Base-by-base conservation (phyloP, 768 basidiomycete genomes). In the Suillus subalutaceus region DNA sequence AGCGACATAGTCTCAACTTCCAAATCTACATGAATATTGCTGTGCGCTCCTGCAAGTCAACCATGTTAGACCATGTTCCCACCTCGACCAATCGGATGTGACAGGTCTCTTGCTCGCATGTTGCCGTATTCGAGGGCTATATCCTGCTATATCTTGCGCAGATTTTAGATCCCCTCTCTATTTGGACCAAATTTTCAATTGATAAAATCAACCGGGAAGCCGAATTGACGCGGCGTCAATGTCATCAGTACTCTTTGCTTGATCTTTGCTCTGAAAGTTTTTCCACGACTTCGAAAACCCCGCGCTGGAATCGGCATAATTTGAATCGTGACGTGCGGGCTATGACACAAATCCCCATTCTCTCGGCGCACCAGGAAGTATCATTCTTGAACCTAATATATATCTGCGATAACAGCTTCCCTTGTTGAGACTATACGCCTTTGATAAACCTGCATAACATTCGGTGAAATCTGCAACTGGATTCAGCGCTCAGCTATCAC, bases 221-320 rank as follows among this genome's bases (percentile, higher is more conserved):
- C 23, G 16, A 16, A 30, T 16, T 60, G 59, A 43, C 30, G 41
- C 23, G 16, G 26, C 41, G 41, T 43, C 20, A 56, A 37, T 56
- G 55, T n/a, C 59, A 43, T 18, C 12, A 30, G 53, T 55, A 55
- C 16, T 55, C 53, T 55, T 55, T 53, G 52, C 52, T 55, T 30
- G 15, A 10, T 41, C 26, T 41, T 41, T 41, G 26, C 26, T 32
- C 41, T 60, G 59, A 1, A 30, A 60, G 59, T 60, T 60, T 26
- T 60, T 60, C 59, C 59, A 60, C 40, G 41, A 32, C 59, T 60
- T 60, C 41, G 40, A 59, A 26, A 59, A 59, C 23, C 38, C 38
- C 40, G 58, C 58, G 58, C 40, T 59, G 38, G n/a, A 43, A 60
- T 60, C 59, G 59, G 59, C 26, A 32, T 26, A 26, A 26, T 20